These are phyloP conservation scores for Aspergillus homomorphus DNA, from an alignment of 495 filamentous ascomycete genomes.

Conservation along the genomic window DNA sequence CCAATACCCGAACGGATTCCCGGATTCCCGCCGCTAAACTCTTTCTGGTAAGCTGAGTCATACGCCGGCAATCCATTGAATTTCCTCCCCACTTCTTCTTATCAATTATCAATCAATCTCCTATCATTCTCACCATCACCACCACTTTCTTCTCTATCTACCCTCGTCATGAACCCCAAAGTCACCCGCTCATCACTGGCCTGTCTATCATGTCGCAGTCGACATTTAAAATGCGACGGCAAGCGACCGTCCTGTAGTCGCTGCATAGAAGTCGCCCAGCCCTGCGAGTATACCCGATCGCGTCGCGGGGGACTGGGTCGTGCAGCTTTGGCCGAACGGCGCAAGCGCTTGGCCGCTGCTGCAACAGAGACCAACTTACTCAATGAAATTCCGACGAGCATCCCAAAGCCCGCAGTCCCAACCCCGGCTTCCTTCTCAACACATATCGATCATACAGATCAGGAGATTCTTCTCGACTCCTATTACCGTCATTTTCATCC, in stretches of 20 bases:
- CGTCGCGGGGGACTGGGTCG: slow-evolving; percentile 49
- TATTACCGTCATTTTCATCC: slow-evolving; percentile 32
- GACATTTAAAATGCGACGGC: slow-evolving; percentile 28
- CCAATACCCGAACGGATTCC: not conserved
- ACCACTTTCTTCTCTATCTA: not conserved
- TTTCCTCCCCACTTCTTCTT: not conserved
- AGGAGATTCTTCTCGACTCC: slow-evolving; percentile 25
- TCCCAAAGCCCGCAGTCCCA: not conserved
- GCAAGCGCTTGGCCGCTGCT: slow-evolving; percentile 16
- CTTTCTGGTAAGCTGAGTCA: not conserved
- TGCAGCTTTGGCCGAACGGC: slow-evolving; percentile 23
- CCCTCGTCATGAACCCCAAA: not conserved
- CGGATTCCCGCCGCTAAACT: not conserved
- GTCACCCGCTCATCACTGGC: slow-evolving; percentile 20
- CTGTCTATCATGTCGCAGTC: slow-evolving; percentile 24
- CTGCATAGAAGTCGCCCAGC: slow-evolving; percentile 38
- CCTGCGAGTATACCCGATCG: slow-evolving; percentile 49
- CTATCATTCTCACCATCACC: no score
- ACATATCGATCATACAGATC: slow-evolving; percentile 14
- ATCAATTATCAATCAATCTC: not conserved
- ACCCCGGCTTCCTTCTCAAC: not conserved
- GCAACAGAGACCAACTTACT: slow-evolving; percentile 48
- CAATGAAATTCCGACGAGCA: slow-evolving; percentile 7
- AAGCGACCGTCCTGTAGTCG: slow-evolving; percentile 24
- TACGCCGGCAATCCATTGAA: no score